These are phyloP conservation scores for Phytophthora aleatoria DNA, from an alignment of 352 stramenopile species.

Conservation along the genomic window DNA sequence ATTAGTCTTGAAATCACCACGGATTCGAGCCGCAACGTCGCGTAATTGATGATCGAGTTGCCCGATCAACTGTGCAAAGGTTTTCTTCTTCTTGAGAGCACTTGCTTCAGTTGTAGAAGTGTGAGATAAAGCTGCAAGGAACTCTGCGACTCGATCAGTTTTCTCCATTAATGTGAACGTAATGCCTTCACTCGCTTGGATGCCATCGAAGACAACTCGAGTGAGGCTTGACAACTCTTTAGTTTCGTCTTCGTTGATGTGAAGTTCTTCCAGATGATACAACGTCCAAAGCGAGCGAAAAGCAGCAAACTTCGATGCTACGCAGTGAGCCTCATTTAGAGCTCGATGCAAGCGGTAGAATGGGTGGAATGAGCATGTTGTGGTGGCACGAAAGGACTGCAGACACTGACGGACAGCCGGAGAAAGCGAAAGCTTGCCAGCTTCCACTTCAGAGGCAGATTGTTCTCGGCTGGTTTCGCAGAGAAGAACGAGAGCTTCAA, in stretches of 20 bases:
- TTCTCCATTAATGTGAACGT: slow-evolving; percentile 36
- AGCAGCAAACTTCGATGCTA: slow-evolving; percentile 26
- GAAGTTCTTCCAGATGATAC: slow-evolving; percentile 23
- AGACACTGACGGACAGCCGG: slow-evolving; percentile 4
- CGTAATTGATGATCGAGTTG: slow-evolving; percentile 19
- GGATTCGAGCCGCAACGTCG: slow-evolving; percentile 17
- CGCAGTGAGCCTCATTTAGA: slow-evolving; percentile 9
- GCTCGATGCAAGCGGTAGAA: slow-evolving; percentile 52
- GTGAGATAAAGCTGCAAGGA: slow-evolving; percentile 13
- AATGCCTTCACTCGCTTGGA: not conserved
- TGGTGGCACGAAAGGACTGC: slow-evolving; percentile 22
- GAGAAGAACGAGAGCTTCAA: slow-evolving; percentile 38
- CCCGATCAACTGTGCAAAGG: slow-evolving; percentile 24
- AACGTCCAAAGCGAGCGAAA: slow-evolving; percentile 31
- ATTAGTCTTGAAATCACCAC: slow-evolving; percentile 28
- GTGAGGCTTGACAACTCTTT: slow-evolving; percentile 9
- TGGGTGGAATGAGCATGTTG: slow-evolving; percentile 61
- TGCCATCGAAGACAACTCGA: slow-evolving; percentile 30
- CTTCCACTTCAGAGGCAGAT: too few species aligned
- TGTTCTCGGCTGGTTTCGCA: slow-evolving; percentile 19
- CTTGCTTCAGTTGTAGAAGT: not conserved
- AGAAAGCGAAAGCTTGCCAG: not conserved
- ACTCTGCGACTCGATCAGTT: slow-evolving; percentile 28
- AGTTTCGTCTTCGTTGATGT: not conserved
- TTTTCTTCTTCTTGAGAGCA: slow-evolving; percentile 30